Conservation (phyloP, 2,329 filamentous ascomycete species). For the Penicillium sp. region DNA sequence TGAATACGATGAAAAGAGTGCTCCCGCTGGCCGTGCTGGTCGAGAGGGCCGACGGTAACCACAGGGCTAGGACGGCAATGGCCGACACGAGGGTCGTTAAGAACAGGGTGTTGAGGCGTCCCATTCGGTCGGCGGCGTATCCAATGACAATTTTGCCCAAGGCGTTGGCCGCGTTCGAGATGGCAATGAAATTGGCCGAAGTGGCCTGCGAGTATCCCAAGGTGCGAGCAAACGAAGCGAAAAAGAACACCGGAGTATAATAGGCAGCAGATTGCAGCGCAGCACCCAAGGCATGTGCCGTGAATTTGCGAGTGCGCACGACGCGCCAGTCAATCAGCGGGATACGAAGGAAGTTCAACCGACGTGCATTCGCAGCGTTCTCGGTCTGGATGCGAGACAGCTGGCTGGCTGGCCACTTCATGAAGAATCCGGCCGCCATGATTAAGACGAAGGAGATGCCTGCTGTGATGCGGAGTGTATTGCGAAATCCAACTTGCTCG, state of each 20-base stretch:
- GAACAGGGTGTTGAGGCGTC: slow-evolving; percentile 43
- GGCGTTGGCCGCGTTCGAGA: slow-evolving; percentile 45
- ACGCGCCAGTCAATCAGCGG: slow-evolving; percentile 40
- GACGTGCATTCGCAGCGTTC: slow-evolving; percentile 17
- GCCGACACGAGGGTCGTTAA: slow-evolving; percentile 33
- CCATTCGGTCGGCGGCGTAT: slow-evolving; percentile 40
- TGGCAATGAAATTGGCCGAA: slow-evolving; percentile 43
- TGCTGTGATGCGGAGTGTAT: slow-evolving; percentile 39
- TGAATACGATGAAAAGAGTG: slow-evolving; percentile 34
- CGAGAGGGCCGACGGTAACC: slow-evolving; percentile 27
- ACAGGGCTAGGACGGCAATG: slow-evolving; percentile 30
- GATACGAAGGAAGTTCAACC: slow-evolving; percentile 24
- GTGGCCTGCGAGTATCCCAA: slow-evolving; percentile 40
- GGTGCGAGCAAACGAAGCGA: slow-evolving; percentile 42
- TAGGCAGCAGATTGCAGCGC: slow-evolving; percentile 44
- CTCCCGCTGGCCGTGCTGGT: slow-evolving; percentile 14
- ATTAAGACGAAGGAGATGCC: slow-evolving; percentile 35
- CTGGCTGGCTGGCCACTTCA: slow-evolving; percentile 32
- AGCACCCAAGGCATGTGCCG: slow-evolving; percentile 38
- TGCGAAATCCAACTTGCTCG: slow-evolving; percentile 39
- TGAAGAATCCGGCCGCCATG: slow-evolving; percentile 23
- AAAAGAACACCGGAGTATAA: slow-evolving; percentile 44
- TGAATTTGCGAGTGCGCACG: slow-evolving; percentile 37
- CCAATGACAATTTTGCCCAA: slow-evolving; percentile 44
- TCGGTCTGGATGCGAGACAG: slow-evolving; percentile 20